A percentile compares a stretch with the other conserved stretches of the same genome.
Conservation (phyloP, 768 basidiomycete genomes). For the Terana coerulea region DNA sequence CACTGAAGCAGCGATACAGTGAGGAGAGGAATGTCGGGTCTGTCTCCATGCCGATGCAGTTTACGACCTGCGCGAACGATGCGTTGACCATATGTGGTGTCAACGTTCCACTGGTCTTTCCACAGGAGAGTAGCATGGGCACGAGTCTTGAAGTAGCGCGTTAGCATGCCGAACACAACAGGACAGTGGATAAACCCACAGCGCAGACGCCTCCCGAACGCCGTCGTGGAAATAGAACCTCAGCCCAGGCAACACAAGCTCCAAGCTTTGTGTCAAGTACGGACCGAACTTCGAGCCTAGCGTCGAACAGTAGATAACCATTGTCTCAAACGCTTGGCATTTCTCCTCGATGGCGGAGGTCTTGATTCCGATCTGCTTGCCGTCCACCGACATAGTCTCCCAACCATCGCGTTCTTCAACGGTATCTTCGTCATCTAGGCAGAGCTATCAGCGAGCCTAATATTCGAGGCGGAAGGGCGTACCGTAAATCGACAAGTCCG, state of each 20-base stretch:
- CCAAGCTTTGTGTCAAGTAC: slow-evolving; percentile 66
- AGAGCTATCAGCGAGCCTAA: no score
- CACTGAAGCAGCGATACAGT: slow-evolving; percentile 66
- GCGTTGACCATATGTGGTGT: slow-evolving; percentile 67
- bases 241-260: slow-evolving; percentile 67
- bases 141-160: slow-evolving; percentile 46
- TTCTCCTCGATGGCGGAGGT: slow-evolving; percentile 84
- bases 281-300: slow-evolving; percentile 66
- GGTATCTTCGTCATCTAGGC: slow-evolving; percentile 57
- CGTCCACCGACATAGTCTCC: slow-evolving; percentile 77
- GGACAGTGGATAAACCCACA: slow-evolving; percentile 42
- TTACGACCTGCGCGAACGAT: slow-evolving; percentile 62
- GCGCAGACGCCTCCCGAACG: slow-evolving; percentile 71
- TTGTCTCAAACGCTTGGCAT: slow-evolving; percentile 84
- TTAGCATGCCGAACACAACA: background rate
- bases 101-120: slow-evolving; percentile 60
- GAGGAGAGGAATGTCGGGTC: slow-evolving; percentile 78
- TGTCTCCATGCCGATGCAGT: slow-evolving; percentile 59
- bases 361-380: slow-evolving; percentile 70
- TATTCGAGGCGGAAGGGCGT: slow-evolving; percentile 20
- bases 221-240: slow-evolving; percentile 84
- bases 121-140: slow-evolving; percentile 66
- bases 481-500: slow-evolving; percentile 75
- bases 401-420: slow-evolving; percentile 65
- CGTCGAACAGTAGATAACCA: slow-evolving; percentile 74